phyloP scores from a whole-genome alignment of 1,139 yeast genomes.

The Zhuliangozyma parablackwelliae region DNA sequence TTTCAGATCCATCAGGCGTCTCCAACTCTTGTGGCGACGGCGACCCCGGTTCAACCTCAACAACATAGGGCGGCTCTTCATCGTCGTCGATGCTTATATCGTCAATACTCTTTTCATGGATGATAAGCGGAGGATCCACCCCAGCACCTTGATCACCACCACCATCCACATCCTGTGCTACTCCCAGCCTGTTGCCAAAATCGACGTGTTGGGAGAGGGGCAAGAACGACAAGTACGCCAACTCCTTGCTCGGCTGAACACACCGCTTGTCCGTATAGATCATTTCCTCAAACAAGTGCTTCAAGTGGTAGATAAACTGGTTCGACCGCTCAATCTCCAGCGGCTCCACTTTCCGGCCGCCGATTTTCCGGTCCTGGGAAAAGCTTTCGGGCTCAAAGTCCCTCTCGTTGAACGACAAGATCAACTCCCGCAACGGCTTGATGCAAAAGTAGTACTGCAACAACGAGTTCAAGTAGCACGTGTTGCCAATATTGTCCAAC shows the following conservation, averaged over 20 bases:
- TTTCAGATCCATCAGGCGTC: slow-evolving; percentile 1
- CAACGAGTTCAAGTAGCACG: slow-evolving; percentile 88
- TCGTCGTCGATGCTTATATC: neutral
- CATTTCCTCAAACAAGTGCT: slow-evolving; percentile 66
- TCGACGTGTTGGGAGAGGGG: slow-evolving; percentile 67
- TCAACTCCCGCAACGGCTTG: slow-evolving; percentile 69
- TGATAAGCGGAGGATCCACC: slow-evolving; percentile 2
- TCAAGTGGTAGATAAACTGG: slow-evolving; percentile 71
- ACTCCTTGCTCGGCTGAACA: slow-evolving; percentile 76
- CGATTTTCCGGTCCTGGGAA: slow-evolving; percentile 55
- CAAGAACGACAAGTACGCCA: slow-evolving; percentile 84
- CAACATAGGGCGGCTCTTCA: neutral
- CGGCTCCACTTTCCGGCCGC: slow-evolving; percentile 74
- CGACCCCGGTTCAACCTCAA: slow-evolving; percentile 4
- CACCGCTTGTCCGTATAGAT: slow-evolving; percentile 58
- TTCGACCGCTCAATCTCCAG: slow-evolving; percentile 76
- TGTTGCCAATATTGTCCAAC: slow-evolving; percentile 87
- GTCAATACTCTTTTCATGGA: neutral
- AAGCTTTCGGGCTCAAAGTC: slow-evolving; percentile 12
- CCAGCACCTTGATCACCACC: neutral
- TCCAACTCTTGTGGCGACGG: neutral
- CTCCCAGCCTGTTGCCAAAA: slow-evolving; percentile 22
- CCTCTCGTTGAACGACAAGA: slow-evolving; percentile 48
- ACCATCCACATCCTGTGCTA: slow-evolving; percentile 9
- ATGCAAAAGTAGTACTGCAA: slow-evolving; percentile 87